Evolutionary conservation across 805 yeast genomes (phyloP).

Genomic region (Komagataella populi): DNA sequence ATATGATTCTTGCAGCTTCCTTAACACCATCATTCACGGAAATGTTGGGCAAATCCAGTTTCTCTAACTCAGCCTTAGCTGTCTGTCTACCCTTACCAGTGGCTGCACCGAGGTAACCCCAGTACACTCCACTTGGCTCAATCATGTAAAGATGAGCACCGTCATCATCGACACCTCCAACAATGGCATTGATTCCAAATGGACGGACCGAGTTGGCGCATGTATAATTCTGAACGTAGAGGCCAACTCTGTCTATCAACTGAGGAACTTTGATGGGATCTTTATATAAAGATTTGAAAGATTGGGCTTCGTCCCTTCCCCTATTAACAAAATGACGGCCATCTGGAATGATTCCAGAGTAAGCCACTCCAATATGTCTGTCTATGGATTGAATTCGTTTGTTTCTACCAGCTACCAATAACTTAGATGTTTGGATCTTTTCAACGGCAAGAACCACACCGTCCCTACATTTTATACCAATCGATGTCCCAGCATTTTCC

Average conservation of each 20-base stretch:
- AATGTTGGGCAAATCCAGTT: conserved; percentile 60
- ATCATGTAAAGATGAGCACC: conserved; percentile 93
- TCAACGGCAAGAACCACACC: conserved; percentile 98
- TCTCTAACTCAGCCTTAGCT: conserved; percentile 95
- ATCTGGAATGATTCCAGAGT: conserved; percentile 92
- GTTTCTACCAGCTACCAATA: conserved; percentile 82
- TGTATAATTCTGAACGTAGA: conserved; percentile 90
- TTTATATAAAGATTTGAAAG: conserved; percentile 67
- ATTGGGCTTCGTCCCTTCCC: conserved; percentile 82
- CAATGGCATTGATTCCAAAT: conserved; percentile 83
- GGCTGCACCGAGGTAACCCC: conserved; percentile 98
- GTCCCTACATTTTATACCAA: conserved; percentile 85
- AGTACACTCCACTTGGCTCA: conserved; percentile 92
- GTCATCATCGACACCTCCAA: conserved; percentile 85
- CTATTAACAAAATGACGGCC: conserved; percentile 88
- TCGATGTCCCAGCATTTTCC: conserved; percentile 91
- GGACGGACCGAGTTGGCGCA: conserved; percentile 96
- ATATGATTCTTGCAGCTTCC: conserved; percentile 87
- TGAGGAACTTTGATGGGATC: conserved; percentile 69
- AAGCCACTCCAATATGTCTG: conserved; percentile 86
- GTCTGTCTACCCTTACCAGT: conserved; percentile 97
- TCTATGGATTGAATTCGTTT: conserved; percentile 88
- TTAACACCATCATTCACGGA: conserved; percentile 75
- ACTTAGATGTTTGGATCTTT: conserved; percentile 74
- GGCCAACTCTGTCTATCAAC: conserved; percentile 76